Base-by-base conservation (phyloP, 139 green algal genomes). In the Micromonas commoda region DNA sequence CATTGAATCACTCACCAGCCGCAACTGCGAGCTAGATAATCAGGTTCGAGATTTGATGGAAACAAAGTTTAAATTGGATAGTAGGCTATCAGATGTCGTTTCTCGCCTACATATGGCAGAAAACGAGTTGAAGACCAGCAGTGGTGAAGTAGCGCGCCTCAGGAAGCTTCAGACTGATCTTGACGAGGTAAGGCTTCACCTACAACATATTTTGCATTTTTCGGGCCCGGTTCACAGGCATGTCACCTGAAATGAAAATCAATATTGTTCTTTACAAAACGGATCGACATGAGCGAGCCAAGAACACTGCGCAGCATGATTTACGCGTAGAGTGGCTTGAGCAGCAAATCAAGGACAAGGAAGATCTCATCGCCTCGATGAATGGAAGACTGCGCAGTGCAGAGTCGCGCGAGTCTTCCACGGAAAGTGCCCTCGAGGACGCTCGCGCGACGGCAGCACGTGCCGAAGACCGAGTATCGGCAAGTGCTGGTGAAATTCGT, bases 51-150 rank as follows among this genome's bases (percentile, higher is more conserved):
- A 57, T 57, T 16, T 57, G 9, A 57, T 57, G 9, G 9, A 57
- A 57, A 57, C 45, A 16, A 94, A 95, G 76, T 95, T 88, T 74
- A 82, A 84, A 34, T 84, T 96, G 26, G 91, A 96, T 26, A 85
- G 74, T 16, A 87, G 89, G 85, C 87, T 88, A 21, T 92, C 87
- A 1, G 90, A 95, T 83, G 77, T 94, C 64, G 89, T 80, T 66
- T 86, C 91, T 54, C 81, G 82, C 76, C 83, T 93, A 38, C 88
- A 83, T 4, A 83, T 52, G 21, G 82, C 88, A 4, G 86, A 96
- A 72, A 89, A 87, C 60, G 81, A 78, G 65, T 83, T 79, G 33
- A 73, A 71, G 2, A 84, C 87, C 0, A 76, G 90, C 16, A 85
- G 87, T 32, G 88, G 87, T 5, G 90, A 94, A 77, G 63, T 79